Evolutionary conservation across 192 early-diverging fungal species (phyloP).

Genomic region (Endogone sp.): DNA sequence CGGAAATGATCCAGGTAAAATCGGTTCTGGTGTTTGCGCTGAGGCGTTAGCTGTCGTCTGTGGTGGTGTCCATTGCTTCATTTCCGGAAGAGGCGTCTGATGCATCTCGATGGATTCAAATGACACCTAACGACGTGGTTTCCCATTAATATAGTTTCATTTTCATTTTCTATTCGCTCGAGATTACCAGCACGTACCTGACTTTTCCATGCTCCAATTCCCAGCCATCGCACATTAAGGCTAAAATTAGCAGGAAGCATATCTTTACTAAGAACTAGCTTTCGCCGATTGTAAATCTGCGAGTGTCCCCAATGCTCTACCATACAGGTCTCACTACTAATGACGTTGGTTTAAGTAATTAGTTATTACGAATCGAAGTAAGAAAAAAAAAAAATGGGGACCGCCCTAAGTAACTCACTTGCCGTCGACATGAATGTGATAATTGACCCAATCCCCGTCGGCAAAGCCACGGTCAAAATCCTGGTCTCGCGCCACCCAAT

Average conservation of each 20-base stretch:
- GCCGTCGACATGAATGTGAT: neutral
- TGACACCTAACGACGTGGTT: neutral
- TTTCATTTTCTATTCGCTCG: neutral
- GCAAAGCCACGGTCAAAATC: neutral
- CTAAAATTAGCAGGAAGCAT: neutral
- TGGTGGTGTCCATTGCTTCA: neutral
- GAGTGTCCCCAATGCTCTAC: neutral
- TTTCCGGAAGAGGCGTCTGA: neutral
- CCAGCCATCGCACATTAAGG: neutral
- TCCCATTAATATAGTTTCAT: neutral
- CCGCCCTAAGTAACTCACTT: neutral
- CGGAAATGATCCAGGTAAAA: neutral
- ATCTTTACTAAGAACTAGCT: neutral
- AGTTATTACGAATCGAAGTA: neutral
- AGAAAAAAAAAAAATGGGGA: neutral
- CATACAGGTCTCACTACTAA: neutral
- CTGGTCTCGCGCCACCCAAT: neutral
- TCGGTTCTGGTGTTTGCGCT: too few species aligned
- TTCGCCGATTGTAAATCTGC: neutral
- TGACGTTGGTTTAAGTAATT: neutral
- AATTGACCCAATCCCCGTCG: neutral
- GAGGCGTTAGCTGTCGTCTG: neutral
- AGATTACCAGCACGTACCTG: neutral
- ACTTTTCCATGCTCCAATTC: neutral
- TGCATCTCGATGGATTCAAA: neutral